Evolutionary conservation across 2,329 filamentous ascomycete species (phyloP).

Genomic region (Xylaria multiplex): DNA sequence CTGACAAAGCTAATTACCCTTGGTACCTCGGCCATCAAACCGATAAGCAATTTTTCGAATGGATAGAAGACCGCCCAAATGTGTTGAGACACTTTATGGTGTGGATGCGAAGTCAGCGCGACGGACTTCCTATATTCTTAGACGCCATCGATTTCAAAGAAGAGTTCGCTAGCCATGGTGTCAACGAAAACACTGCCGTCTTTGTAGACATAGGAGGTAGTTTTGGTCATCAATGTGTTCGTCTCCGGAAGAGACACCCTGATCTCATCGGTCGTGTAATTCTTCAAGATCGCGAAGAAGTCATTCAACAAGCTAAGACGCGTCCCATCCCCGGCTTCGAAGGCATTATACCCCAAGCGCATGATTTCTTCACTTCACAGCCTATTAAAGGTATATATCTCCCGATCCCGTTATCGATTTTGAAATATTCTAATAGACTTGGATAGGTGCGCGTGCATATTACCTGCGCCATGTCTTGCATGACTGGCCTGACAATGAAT

Average conservation of each 20-base stretch:
- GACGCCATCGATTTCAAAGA: constrained; percentile 37
- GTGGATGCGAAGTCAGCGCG: constrained; percentile 36
- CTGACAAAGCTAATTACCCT: constrained; percentile 23
- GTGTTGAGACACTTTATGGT: constrained; percentile 29
- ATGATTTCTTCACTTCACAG: constrained; percentile 36
- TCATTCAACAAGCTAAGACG: constrained; percentile 30
- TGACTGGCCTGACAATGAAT: constrained; percentile 34
- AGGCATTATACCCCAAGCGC: constrained; percentile 30
- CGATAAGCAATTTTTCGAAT: constrained; percentile 26
- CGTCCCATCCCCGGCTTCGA: constrained; percentile 34
- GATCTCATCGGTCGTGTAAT: constrained; percentile 36
- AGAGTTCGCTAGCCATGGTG: constrained; percentile 25
- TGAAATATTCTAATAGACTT: neutral
- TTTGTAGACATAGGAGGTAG: constrained; percentile 41
- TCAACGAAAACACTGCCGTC: constrained; percentile 24
- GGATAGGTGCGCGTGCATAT: constrained; percentile 37
- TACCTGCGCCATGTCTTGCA: constrained; percentile 40
- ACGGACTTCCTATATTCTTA: constrained; percentile 34
- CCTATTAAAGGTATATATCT: constrained; percentile 29
- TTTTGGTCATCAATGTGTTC: constrained; percentile 36
- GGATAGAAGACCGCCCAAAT: constrained; percentile 32
- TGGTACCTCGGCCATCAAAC: constrained; percentile 36
- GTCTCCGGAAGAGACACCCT: constrained; percentile 32
- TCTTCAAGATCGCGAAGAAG: constrained; percentile 33
- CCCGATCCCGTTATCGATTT: no score